Evolutionary conservation across 805 yeast genomes (phyloP), one percentile per base, ranked within the genome.

Genomic region (Kodamaea kaohsiungensis): DNA sequence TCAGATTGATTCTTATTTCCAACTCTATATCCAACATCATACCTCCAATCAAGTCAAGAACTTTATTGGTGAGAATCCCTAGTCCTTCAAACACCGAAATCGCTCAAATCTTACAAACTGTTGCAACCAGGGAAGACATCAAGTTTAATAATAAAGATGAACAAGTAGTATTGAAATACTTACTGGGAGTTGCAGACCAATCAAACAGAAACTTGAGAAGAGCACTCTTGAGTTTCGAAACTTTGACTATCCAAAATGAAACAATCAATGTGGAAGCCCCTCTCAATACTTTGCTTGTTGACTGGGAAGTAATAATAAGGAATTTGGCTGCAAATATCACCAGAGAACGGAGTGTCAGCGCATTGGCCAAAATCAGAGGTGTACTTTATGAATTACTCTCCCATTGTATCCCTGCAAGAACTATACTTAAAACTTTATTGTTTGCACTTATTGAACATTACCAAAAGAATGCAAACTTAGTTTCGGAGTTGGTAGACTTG

Each of bases 21-120:
- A 93, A 91, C 66, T 84, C 97, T 2, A 89, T 96, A 22, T 89
- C 97, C 18, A 89, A 89, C 59, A 92, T 95, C 55, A 93, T 95
- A 56, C 86, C 91, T 2, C 99, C 99, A 9, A 95, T 95, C 58
- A 88, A 89, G 64, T 92, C 98, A 19, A 87, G 99, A 73, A 91
- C 98, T 7, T 73, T 95, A 51, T 77, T 93, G 55, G 81, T 95
- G n/a, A 81, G 98, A 56, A 85, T 91, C 2, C 88, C 97, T 1
- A 87, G 97, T 2, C 98, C 99, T 0, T 64, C 82, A 0, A 64
- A 65, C 1, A 71, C 71, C 0, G 96, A 91, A 43, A 81, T 87
- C n/a, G 64, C 77, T 1, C 57, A 56, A 0, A 86, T 89, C 0
- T 73, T 95, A 56, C 62, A 66, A 7, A 69, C 73, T 7, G 83